Evolutionary conservation across 169 alveolate species (phyloP).

Genomic region (Plasmodium berghei): DNA sequence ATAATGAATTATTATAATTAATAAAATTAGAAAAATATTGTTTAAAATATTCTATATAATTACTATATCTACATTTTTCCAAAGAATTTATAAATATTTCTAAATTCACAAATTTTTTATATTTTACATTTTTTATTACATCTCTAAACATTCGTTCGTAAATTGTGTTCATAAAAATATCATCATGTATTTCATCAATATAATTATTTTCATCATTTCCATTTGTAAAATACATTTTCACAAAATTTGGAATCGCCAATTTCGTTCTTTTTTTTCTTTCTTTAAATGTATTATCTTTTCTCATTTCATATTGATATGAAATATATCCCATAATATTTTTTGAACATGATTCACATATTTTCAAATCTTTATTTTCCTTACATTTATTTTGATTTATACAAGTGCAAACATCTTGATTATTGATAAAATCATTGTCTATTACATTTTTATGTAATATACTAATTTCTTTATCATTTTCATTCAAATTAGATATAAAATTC

Average conservation of each 20-base stretch:
- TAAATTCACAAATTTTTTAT: conserved; percentile 45
- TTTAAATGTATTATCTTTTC: conserved; percentile 9
- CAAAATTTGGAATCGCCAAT: conserved; percentile 43
- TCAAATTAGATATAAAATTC: neutral
- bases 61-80: neutral
- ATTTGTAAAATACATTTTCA: conserved; percentile 48
- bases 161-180: neutral
- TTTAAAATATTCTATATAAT: conserved; percentile 23
- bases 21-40: conserved; percentile 18
- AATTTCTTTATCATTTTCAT: neutral
- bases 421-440: neutral
- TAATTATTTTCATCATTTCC: neutral
- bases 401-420: neutral
- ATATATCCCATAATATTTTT: conserved; percentile 45
- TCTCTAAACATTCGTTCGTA: conserved; percentile 56
- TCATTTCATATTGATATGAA: conserved; percentile 41
- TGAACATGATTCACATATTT: neutral
- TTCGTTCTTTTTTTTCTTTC: neutral
- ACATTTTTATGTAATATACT: neutral
- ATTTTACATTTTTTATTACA: conserved; percentile 28
- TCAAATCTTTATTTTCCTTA: neutral
- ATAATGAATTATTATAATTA: conserved; percentile 13
- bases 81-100: conserved; percentile 20
- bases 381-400: neutral
- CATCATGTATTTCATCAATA: conserved; percentile 7